Evolutionary conservation across 768 basidiomycete species (phyloP).

Genomic region (Amyloporia xantha): DNA sequence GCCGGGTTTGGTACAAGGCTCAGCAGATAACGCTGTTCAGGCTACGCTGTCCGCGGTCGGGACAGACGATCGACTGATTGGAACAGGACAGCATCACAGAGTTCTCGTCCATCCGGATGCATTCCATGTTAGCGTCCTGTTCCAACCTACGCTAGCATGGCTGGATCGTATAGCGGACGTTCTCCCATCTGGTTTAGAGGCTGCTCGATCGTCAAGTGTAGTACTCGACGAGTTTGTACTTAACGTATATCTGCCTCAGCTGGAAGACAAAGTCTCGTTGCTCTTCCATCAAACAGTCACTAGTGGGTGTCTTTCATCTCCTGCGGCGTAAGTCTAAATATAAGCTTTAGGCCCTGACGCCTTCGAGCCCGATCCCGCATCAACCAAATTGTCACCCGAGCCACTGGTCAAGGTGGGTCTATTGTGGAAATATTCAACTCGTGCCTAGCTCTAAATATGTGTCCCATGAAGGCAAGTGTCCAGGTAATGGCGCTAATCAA

Average conservation of each 20-base stretch:
- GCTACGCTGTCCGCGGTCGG: slow-evolving; percentile 53
- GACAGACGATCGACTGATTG: slow-evolving; percentile 68
- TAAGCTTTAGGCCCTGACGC: slow-evolving; percentile 63
- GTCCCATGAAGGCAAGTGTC: slow-evolving; percentile 60
- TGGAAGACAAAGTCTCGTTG: slow-evolving; percentile 88
- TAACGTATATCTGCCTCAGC: slow-evolving; percentile 86
- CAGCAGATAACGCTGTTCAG: slow-evolving; percentile 57
- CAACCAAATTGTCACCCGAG: slow-evolving; percentile 52
- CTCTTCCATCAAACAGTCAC: slow-evolving; percentile 84
- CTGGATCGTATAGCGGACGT: slow-evolving; percentile 64
- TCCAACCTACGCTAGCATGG: slow-evolving; percentile 88
- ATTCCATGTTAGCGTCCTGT: slow-evolving; percentile 91
- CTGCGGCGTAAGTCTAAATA: neutral
- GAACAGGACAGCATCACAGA: slow-evolving; percentile 74
- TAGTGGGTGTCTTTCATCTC: slow-evolving; percentile 36
- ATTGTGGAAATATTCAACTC: neutral
- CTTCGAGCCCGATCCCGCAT: slow-evolving; percentile 76
- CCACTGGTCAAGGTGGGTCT: slow-evolving; percentile 76
- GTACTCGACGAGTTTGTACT: slow-evolving; percentile 91
- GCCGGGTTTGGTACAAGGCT: slow-evolving; percentile 82
- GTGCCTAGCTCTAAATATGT: neutral
- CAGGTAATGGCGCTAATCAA: slow-evolving; percentile 87
- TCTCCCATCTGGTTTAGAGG: slow-evolving; percentile 67
- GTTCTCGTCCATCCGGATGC: slow-evolving; percentile 85
- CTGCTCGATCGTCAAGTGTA: slow-evolving; percentile 55